Percentiles rank a stretch among this genome's conserved stretches.
These are phyloP conservation scores for Lentithecium fluviatile DNA, from an alignment of 495 filamentous ascomycete species.

Conservation along the genomic window DNA sequence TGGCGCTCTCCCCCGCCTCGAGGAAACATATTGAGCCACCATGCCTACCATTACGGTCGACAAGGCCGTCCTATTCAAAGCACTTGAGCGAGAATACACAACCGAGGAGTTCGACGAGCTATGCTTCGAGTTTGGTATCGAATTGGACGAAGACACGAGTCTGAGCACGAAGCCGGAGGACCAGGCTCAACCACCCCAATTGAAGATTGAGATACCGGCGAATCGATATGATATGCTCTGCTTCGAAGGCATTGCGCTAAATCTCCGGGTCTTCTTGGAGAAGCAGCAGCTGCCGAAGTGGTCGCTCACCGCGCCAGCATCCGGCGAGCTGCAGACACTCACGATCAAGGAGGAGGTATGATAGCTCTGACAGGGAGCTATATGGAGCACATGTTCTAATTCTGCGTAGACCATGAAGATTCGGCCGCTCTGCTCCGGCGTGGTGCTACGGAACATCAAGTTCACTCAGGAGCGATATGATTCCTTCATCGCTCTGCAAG, in stretches of 20 bases:
- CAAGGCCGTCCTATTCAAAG: slow-evolving; percentile 92
- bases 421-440: slow-evolving; percentile 80
- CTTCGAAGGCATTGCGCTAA: slow-evolving; percentile 93
- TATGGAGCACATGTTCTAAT: slow-evolving; percentile 9
- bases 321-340: slow-evolving; percentile 73
- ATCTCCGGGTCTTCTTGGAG: slow-evolving; percentile 91
- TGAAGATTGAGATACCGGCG: slow-evolving; percentile 98
- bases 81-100: slow-evolving; percentile 87
- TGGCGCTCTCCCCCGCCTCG: not conserved
- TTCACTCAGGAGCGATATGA: slow-evolving; percentile 90
- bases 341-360: slow-evolving; percentile 70
- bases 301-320: slow-evolving; percentile 65
- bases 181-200: slow-evolving; percentile 60
- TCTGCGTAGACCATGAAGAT: slow-evolving; percentile 65
- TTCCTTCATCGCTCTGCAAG: slow-evolving; percentile 96
- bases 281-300: slow-evolving; percentile 74
- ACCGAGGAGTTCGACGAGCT: slow-evolving; percentile 93
- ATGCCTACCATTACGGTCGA: slow-evolving; percentile 95
- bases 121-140: slow-evolving; percentile 98
- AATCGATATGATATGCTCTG: slow-evolving; percentile 99
- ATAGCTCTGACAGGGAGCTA: not conserved
- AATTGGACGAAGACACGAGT: slow-evolving; percentile 88
- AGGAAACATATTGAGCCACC: not conserved
- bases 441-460: slow-evolving; percentile 83
- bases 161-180: slow-evolving; percentile 31